These are phyloP conservation scores for Alectoria sarmentosa DNA, from an alignment of 495 filamentous ascomycete genomes.

Conservation along the genomic window DNA sequence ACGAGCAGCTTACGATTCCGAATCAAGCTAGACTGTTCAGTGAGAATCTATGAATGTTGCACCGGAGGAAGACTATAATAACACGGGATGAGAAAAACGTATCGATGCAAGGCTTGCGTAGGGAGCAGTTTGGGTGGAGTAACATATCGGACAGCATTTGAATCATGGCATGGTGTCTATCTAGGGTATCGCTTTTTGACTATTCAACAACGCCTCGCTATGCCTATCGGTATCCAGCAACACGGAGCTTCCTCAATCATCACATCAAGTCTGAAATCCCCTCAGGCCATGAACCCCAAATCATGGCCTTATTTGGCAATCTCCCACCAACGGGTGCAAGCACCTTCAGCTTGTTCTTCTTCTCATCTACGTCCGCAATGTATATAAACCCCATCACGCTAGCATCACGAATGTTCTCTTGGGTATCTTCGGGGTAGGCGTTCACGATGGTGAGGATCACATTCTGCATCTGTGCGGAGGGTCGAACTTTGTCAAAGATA, in stretches of 20 bases:
- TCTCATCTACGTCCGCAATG: slow-evolving; percentile 80
- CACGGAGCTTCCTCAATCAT: slow-evolving; percentile 19
- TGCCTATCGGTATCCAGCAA: not conserved
- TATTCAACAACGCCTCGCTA: slow-evolving; percentile 11
- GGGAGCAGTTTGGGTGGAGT: too few species aligned
- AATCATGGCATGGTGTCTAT: not conserved
- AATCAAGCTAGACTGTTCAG: not conserved
- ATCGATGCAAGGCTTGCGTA: not conserved
- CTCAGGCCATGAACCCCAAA: slow-evolving; percentile 54
- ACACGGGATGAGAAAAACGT: too few species aligned
- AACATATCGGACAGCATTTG: not conserved
- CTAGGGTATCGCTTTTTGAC: not conserved
- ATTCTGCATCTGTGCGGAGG: slow-evolving; percentile 53
- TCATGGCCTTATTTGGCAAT: slow-evolving; percentile 66
- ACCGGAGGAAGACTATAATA: too few species aligned
- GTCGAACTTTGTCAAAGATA: slow-evolving; percentile 53
- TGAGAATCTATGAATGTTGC: too few species aligned
- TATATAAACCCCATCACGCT: slow-evolving; percentile 90
- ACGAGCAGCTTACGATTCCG: not conserved
- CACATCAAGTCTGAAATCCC: slow-evolving; percentile 46
- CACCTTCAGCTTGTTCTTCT: slow-evolving; percentile 72
- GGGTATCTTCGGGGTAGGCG: slow-evolving; percentile 54
- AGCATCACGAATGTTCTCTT: slow-evolving; percentile 70
- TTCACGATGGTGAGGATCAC: slow-evolving; percentile 77
- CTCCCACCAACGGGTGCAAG: slow-evolving; percentile 75